Evolutionary conservation across 805 yeast genomes (phyloP), one percentile per base, ranked within the genome.

Genomic region (Saturnispora halmiae): DNA sequence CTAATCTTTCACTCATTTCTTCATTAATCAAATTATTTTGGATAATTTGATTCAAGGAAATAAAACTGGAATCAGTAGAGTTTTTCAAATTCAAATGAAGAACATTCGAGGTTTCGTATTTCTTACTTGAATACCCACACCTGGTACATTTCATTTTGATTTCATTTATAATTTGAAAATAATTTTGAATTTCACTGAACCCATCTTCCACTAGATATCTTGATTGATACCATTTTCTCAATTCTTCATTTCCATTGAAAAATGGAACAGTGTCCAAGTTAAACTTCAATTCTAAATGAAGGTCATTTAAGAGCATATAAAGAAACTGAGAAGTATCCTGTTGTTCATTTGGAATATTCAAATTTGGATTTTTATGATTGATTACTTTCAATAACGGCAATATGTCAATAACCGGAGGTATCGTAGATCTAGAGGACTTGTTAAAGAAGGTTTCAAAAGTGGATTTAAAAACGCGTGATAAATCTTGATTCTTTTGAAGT

Each of bases 311-410:
- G 9, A 82, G 48, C 45, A 82, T 74, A 55, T 81, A 66, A 33
- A 83, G 58, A 51, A 81, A 81, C 50, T 83, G 92, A 41, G 82
- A 86, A 1, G 88, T 79, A 56, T 83, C 94, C 53, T 83, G 92
- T 51, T 83, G 94, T 51, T 80, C 85, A 48, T 70, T 59, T 0
- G 90, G 90, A 10, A 82, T 79, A 47, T 66, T 63, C 41, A 81
- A 68, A 50, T 79, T 84, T 0, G 87, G 87, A 47, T 80, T 75
- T 18, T 80, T 52, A 2, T 65, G 57, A 34, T 77, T 67, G 31
- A 82, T 64, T 2, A 55, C 39, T 14, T 51, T 47, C 19, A 61
- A 47, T 51, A 82, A 81, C 32, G 75, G 72, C 7, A 73, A 69
- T 4, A 90, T 87, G 2, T 79, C 76, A 26, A 82, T 74, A 1